phyloP scores from a whole-genome alignment of 2,329 filamentous ascomycete species.

The Ascochyta pisi region DNA sequence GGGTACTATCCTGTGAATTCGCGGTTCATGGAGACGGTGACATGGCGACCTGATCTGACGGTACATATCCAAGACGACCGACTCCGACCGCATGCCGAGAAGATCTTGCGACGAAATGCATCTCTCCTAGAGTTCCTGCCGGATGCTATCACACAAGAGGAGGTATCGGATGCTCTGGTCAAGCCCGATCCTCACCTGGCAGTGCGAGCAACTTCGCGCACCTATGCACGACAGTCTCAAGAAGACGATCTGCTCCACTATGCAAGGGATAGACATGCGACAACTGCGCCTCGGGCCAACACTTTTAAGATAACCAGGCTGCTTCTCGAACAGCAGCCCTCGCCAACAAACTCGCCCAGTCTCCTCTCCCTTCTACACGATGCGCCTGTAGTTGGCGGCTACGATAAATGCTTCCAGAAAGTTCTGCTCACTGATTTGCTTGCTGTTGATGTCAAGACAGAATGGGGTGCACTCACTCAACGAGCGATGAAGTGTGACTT shows the following conservation, averaged over 20 bases:
- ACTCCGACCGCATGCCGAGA: constrained; percentile 19
- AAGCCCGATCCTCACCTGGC: constrained; percentile 7
- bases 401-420: constrained; percentile 39
- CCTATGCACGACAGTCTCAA: not conserved
- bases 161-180: not conserved
- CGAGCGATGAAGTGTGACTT: constrained; percentile 38
- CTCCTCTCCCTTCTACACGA: constrained; percentile 36
- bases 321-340: constrained; percentile 20
- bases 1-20: constrained; percentile 36
- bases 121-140: not conserved
- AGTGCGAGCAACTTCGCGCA: constrained; percentile 1
- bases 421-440: constrained; percentile 52
- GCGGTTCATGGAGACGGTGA: constrained; percentile 39
- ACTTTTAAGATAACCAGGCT: constrained; percentile 18
- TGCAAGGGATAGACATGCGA: constrained; percentile 20
- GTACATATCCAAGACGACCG: constrained; percentile 42
- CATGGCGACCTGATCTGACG: constrained; percentile 39
- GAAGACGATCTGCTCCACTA: constrained; percentile 17
- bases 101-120: not conserved
- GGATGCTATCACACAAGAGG: not conserved
- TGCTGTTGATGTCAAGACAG: constrained; percentile 42
- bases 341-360: constrained; percentile 7
- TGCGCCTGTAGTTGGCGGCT: constrained; percentile 51
- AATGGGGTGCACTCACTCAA: constrained; percentile 56
- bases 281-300: constrained; percentile 12